Evolutionary conservation across 208 protist genomes (phyloP), one percentile per base, ranked within the genome.

Genomic region (Wallacemonas sp.): DNA sequence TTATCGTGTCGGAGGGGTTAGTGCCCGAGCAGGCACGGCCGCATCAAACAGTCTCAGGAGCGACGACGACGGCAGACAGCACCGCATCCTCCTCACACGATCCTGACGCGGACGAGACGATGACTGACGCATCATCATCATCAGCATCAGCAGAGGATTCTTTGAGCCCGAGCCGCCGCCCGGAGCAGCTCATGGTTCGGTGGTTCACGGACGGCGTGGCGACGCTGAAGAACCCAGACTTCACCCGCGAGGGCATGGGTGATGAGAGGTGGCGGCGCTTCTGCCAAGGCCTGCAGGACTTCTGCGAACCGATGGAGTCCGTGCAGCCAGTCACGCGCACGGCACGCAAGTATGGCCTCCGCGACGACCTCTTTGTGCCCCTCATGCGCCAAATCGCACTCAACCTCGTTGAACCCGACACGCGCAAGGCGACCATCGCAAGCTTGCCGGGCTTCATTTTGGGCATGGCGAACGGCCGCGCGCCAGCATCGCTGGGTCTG

Each of bases 301-400:
- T 82, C 62, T 85, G 81, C 61, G 68, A 65, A 6, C 72, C 65
- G 12, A 72, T 88, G 36, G 82, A 87, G 66, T 69, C 61, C n/a
- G 88, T 92, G 32, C 82, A 80, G 78, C 75, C 72, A 0, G 72
- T 94, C 12, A 78, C 83, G 3, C 78, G 83, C 21, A 79, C 80
- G 17, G 80, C 85, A 55, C 78, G 58, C 2, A 72, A 70, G 30
- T 78, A 92, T 54, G 44, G 67, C 19, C 75, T 95, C 29, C 76
- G 71, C 46, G 72, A 82, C 65, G 72, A 87, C 3, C 38, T 95
- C 11, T 80, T 83, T 30, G 74, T 90, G 19, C 88, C 88, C 26
- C 72, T 95, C 21, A 38, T 95, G 32, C 83, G 88, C 0, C 88
- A 95, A 61, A 78, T 92, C 19, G 65, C 85, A 16, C 80, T 95